phyloP scores from a whole-genome alignment of 306 rosid species.

The Vigna mungo region DNA sequence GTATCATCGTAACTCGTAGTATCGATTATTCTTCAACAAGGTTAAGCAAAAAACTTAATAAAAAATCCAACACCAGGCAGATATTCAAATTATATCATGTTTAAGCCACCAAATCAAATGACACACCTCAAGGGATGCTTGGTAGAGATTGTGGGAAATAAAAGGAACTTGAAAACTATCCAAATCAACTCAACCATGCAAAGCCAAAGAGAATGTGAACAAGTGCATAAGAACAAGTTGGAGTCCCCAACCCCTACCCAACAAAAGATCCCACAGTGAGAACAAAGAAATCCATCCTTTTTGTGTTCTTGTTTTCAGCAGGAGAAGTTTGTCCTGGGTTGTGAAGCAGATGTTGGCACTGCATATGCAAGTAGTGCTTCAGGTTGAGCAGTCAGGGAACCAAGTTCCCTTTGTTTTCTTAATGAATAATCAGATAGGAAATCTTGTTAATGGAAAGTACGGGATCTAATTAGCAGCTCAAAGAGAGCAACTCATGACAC shows the following conservation, averaged over 20 bases:
- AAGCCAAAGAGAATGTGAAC: constrained; percentile 1
- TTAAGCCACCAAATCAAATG: neutral
- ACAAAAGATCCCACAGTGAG: constrained; percentile 2
- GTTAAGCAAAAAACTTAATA: neutral
- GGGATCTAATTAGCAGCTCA: neutral
- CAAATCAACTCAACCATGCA: constrained; percentile 25
- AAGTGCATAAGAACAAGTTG: neutral
- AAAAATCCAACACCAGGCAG: neutral
- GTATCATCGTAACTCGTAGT: neutral
- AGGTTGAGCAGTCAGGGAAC: neutral
- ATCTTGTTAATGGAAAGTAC: neutral
- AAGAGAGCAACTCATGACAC: too few species aligned
- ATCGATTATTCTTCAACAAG: neutral
- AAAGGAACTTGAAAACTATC: neutral
- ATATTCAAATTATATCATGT: neutral
- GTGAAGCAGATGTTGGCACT: neutral
- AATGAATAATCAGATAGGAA: neutral
- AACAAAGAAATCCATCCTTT: neutral
- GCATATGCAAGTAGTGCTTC: neutral
- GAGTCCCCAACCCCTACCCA: neutral
- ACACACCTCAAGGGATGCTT: neutral
- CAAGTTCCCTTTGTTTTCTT: neutral
- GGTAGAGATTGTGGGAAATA: constrained; percentile 1
- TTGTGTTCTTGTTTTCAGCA: neutral
- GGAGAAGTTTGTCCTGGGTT: neutral